A percentile compares a stretch with the other conserved stretches of the same genome.
Evolutionary conservation across 352 stramenopile genomes (phyloP).

Genomic region (Phytophthora ramorum): DNA sequence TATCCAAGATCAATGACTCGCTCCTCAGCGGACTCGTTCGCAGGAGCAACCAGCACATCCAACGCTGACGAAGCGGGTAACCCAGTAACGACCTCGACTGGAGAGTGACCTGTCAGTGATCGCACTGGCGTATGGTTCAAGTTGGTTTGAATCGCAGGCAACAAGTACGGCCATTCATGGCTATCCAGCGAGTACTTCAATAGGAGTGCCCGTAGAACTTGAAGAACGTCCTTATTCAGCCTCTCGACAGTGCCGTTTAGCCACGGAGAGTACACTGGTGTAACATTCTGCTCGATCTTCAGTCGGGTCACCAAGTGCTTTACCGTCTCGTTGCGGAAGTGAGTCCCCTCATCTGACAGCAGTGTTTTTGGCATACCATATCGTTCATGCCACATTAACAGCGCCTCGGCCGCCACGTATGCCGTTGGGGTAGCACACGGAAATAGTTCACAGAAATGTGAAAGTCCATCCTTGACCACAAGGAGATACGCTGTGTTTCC

Average conservation of each 20-base stretch:
- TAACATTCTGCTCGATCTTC: not conserved
- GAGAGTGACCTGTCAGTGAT: slow-evolving; percentile 9
- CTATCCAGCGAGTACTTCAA: not conserved
- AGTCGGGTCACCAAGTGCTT: not conserved
- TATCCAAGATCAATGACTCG: not conserved
- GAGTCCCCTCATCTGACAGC: slow-evolving; percentile 26
- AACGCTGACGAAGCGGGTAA: slow-evolving; percentile 6
- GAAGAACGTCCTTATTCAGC: not conserved
- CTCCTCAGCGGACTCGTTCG: not conserved
- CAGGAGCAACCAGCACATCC: not conserved
- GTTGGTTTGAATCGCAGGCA: slow-evolving; percentile 12
- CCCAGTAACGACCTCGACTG: slow-evolving; percentile 16
- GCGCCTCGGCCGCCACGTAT: slow-evolving; percentile 2
- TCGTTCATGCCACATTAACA: slow-evolving; percentile 4
- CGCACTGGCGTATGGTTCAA: slow-evolving; percentile 23
- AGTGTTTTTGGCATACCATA: slow-evolving; percentile 20
- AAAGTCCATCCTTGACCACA: slow-evolving; percentile 18
- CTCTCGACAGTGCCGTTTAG: not conserved
- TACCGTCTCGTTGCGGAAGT: slow-evolving; percentile 27
- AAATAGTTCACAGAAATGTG: slow-evolving; percentile 21
- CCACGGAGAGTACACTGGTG: not conserved
- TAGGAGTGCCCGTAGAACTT: not conserved
- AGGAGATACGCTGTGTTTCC: slow-evolving; percentile 17
- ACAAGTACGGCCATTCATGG: not conserved
- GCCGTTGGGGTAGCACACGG: slow-evolving; percentile 13